Percentiles rank a stretch among this genome's conserved stretches.
Evolutionary conservation across 169 alveolate genomes (phyloP).

Genomic region (Sarcocystis neurona): DNA sequence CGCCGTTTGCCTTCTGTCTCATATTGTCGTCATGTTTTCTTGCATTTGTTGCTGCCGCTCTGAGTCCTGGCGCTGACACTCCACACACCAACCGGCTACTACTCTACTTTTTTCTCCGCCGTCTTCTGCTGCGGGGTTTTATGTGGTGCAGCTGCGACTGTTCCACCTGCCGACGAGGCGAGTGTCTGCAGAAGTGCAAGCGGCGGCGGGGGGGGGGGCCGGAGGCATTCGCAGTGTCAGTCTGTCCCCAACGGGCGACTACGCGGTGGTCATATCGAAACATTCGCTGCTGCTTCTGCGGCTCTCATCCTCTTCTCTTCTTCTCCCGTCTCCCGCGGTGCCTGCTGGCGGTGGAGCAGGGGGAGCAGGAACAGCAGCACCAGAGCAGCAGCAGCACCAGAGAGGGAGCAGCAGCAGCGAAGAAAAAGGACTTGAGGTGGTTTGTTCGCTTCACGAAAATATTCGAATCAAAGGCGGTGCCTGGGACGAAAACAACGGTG

Average conservation of each 20-base stretch:
- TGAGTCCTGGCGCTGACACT: too few relatives aligned
- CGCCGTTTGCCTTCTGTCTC: too few relatives aligned
- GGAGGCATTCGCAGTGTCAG: conserved; percentile 67
- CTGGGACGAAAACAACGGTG: conserved; percentile 75
- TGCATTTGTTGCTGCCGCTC: too few relatives aligned
- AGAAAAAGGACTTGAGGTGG: conserved; percentile 66
- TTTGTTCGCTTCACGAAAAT: conserved; percentile 74
- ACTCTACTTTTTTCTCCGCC: too few relatives aligned
- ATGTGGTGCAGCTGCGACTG: conserved; percentile 59
- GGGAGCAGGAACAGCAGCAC: conserved; percentile 4
- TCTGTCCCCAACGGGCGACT: conserved; percentile 70
- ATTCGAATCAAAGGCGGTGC: conserved; percentile 77
- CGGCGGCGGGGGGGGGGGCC: conserved; percentile 48
- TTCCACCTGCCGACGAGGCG: conserved; percentile 60
- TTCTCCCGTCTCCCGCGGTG: background rate
- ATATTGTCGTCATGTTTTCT: too few relatives aligned
- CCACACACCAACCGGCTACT: too few relatives aligned
- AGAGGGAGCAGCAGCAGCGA: too few relatives aligned
- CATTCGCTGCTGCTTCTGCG: conserved; percentile 62
- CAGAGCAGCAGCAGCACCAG: background rate
- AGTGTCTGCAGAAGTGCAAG: conserved; percentile 35
- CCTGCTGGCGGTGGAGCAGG: conserved; percentile 2
- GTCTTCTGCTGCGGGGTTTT: too few relatives aligned
- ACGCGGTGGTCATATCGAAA: conserved; percentile 71
- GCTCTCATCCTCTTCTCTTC: conserved; percentile 47